These are phyloP conservation scores for Globisporangium acanthophoron DNA, from an alignment of 352 stramenopile species.

Conservation along the genomic window DNA sequence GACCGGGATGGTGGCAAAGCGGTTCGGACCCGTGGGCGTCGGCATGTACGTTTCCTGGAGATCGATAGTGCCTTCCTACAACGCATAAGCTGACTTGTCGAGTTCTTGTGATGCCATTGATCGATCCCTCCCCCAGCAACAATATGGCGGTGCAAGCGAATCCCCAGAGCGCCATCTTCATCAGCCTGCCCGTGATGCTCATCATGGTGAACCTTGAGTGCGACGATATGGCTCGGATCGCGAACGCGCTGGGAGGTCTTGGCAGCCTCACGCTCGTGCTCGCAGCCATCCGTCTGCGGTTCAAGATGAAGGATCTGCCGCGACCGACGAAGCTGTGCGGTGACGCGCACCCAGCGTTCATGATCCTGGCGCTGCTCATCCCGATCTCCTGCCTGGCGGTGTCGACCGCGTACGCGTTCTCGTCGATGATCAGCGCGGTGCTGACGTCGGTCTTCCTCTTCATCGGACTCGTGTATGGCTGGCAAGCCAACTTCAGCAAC, in stretches of 20 bases:
- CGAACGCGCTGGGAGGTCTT: slow-evolving; percentile 42
- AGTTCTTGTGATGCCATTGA: neutral
- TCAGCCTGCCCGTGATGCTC: slow-evolving; percentile 51
- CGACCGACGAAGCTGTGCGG: slow-evolving; percentile 43
- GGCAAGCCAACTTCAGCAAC: slow-evolving; percentile 36
- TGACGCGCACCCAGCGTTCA: slow-evolving; percentile 20
- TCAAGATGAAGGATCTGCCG: slow-evolving; percentile 25
- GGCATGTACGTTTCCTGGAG: slow-evolving; percentile 22
- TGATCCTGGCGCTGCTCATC: slow-evolving; percentile 26
- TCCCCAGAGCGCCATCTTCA: slow-evolving; percentile 41
- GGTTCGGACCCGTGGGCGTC: slow-evolving; percentile 39
- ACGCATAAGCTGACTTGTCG: neutral
- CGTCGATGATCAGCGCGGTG: slow-evolving; percentile 28
- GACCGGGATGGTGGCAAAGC: slow-evolving; percentile 44
- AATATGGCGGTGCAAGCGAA: slow-evolving; percentile 18
- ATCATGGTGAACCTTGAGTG: slow-evolving; percentile 48
- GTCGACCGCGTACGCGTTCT: slow-evolving; percentile 35
- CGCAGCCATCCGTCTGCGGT: slow-evolving; percentile 32
- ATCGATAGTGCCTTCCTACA: too few relatives aligned
- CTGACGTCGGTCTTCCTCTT: slow-evolving; percentile 43
- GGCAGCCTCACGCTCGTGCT: slow-evolving; percentile 35
- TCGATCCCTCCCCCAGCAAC: slow-evolving; percentile 3
- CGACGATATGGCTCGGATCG: slow-evolving; percentile 46
- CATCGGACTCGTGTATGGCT: slow-evolving; percentile 43
- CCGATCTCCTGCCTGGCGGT: slow-evolving; percentile 29